phyloP scores from a whole-genome alignment of 371 early-diverging fungal species.

The Rhizopus stolonifer region DNA sequence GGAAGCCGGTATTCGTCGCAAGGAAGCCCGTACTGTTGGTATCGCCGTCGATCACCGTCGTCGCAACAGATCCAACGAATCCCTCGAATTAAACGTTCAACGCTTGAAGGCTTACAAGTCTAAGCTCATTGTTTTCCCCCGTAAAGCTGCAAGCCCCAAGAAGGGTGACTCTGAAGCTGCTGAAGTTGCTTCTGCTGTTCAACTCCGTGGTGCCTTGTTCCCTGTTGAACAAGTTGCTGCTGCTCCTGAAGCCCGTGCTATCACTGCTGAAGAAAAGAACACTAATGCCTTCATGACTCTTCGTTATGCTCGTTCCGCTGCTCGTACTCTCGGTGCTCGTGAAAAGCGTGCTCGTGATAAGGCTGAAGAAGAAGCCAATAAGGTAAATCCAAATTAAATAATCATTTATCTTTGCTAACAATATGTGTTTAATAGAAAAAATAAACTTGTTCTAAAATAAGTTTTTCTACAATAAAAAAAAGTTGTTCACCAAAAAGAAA shows the following conservation, averaged over 20 bases:
- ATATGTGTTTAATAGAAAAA: slow-evolving; percentile 33
- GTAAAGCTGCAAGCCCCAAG: slow-evolving; percentile 86
- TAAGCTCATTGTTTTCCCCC: slow-evolving; percentile 73
- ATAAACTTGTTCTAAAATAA: slow-evolving; percentile 30
- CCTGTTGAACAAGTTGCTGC: slow-evolving; percentile 70
- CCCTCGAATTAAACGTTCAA: slow-evolving; percentile 92
- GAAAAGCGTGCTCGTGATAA: slow-evolving; percentile 76
- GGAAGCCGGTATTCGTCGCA: slow-evolving; percentile 92
- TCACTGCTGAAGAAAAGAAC: slow-evolving; percentile 84
- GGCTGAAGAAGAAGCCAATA: slow-evolving; percentile 86
- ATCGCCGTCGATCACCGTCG: slow-evolving; percentile 98
- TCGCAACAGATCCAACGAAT: slow-evolving; percentile 96
- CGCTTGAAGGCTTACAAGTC: slow-evolving; percentile 97
- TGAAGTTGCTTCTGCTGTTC: slow-evolving; percentile 68
- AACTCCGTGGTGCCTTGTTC: slow-evolving; percentile 71
- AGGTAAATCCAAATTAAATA: slow-evolving; percentile 34
- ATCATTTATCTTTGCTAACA: no score
- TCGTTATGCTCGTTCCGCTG: slow-evolving; percentile 85
- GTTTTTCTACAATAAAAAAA: slow-evolving; percentile 6
- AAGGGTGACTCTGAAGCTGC: slow-evolving; percentile 64
- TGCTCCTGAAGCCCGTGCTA: slow-evolving; percentile 75
- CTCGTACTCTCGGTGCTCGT: slow-evolving; percentile 81
- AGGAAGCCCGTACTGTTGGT: slow-evolving; percentile 96
- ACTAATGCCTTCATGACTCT: slow-evolving; percentile 80
- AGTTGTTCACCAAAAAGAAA: slow-evolving; percentile 23